Percentiles rank a stretch among this genome's conserved stretches.
Evolutionary conservation across 257 asterid species (phyloP).

Genomic region (Nicotiana obtusifolia): DNA sequence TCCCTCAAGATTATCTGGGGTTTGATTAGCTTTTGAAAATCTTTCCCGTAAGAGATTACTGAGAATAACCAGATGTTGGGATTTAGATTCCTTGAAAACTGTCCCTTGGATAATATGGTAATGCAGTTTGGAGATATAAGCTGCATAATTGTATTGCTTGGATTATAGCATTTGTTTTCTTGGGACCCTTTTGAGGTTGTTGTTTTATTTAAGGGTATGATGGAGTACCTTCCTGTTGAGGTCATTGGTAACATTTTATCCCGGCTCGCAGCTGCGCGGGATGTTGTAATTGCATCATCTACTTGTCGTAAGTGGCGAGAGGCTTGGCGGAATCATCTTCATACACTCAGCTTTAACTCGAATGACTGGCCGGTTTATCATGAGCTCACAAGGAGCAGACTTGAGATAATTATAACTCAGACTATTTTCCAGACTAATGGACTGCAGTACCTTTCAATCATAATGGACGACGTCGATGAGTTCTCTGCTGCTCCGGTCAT

Average conservation of each 20-base stretch:
- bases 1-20: neutral
- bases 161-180: constrained; percentile 11
- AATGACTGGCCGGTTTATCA: constrained; percentile 79
- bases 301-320: constrained; percentile 81
- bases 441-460: constrained; percentile 56
- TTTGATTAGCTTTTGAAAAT: constrained; percentile 15
- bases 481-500: constrained; percentile 77
- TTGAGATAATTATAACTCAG: constrained; percentile 75
- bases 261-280: constrained; percentile 74
- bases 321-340: constrained; percentile 82
- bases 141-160: constrained; percentile 20
- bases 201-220: constrained; percentile 21
- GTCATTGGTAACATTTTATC: constrained; percentile 83
- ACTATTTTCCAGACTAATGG: constrained; percentile 73
- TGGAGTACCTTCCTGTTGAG: constrained; percentile 91
- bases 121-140: constrained; percentile 12
- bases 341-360: constrained; percentile 59
- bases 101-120: constrained; percentile 14
- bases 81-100: constrained; percentile 13
- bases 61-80: constrained; percentile 13
- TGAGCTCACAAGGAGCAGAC: constrained; percentile 51
- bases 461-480: constrained; percentile 83
- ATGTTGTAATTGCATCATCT: constrained; percentile 77
- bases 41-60: constrained; percentile 2
- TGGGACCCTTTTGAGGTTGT: constrained; percentile 6